Percentiles rank a stretch among this genome's conserved stretches.
phyloP scores from a whole-genome alignment of 768 basidiomycete species.

The Termitomyces sp. region DNA sequence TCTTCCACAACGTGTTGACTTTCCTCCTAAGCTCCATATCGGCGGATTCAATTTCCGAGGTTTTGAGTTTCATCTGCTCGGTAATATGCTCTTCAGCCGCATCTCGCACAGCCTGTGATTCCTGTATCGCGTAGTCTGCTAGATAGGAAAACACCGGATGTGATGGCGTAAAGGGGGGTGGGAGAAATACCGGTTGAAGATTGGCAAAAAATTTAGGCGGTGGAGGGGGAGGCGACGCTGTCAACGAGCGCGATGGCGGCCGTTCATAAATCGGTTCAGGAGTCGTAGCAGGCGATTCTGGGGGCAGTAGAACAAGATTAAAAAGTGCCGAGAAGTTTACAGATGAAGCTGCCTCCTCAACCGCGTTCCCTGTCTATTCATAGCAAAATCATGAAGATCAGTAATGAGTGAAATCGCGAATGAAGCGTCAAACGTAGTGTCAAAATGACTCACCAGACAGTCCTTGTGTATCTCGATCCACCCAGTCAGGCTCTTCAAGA shows the following conservation, averaged over 20 bases:
- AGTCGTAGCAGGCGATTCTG: slow-evolving; percentile 25
- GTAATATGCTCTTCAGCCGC: slow-evolving; percentile 59
- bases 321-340: slow-evolving; percentile 45
- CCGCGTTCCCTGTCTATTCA: slow-evolving; percentile 37
- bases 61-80: slow-evolving; percentile 50
- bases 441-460: slow-evolving; percentile 58
- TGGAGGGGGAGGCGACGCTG: slow-evolving; percentile 26
- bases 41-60: slow-evolving; percentile 52
- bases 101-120: slow-evolving; percentile 54
- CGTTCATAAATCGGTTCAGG: slow-evolving; percentile 24
- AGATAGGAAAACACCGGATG: slow-evolving; percentile 72
- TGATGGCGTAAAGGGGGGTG: slow-evolving; percentile 74
- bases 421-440: slow-evolving; percentile 11
- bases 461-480: slow-evolving; percentile 72
- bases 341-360: slow-evolving; percentile 37
- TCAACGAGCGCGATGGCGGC: slow-evolving; percentile 24
- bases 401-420: slow-evolving; percentile 6
- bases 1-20: slow-evolving; percentile 64
- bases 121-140: slow-evolving; percentile 50
- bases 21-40: slow-evolving; percentile 55
- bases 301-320: slow-evolving; percentile 42
- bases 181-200: slow-evolving; percentile 64
- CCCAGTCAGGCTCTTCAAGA: slow-evolving; percentile 63
- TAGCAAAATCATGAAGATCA: slow-evolving; percentile 11
- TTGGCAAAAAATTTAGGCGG: slow-evolving; percentile 45